These are phyloP conservation scores for Murraya koenigii DNA, from an alignment of 345 rosid genomes.

Conservation along the genomic window DNA sequence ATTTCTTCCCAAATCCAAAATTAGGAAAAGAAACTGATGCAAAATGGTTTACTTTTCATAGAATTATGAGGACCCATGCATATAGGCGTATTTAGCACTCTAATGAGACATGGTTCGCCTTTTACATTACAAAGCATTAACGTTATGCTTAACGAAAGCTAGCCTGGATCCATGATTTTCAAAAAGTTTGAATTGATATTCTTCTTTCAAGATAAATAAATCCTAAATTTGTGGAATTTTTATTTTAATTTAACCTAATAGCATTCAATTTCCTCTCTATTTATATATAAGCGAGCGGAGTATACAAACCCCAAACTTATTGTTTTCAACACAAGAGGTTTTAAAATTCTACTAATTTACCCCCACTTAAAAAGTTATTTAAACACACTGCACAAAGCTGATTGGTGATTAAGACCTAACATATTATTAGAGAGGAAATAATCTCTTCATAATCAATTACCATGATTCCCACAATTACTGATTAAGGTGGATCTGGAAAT, in stretches of 20 bases:
- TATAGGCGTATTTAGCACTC: slow-evolving; percentile 11
- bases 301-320: too few species aligned
- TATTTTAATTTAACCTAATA: too few species aligned
- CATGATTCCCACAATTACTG: background rate
- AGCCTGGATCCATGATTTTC: background rate
- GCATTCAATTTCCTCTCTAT: too few species aligned
- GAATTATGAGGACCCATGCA: slow-evolving; percentile 26
- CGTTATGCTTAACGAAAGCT: background rate
- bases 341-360: too few species aligned
- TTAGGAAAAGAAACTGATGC: background rate
- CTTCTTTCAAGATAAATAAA: background rate
- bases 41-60: slow-evolving; percentile 10
- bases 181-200: background rate
- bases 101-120: slow-evolving; percentile 46
- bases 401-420: background rate
- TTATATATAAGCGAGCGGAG: too few species aligned
- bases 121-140: slow-evolving; percentile 22
- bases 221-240: too few species aligned
- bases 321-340: too few species aligned
- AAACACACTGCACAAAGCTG: too few species aligned
- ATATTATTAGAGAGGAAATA: too few species aligned
- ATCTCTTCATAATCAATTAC: background rate
- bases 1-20: background rate
- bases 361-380: too few species aligned
- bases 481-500: too few species aligned